phyloP scores from a whole-genome alignment of 2,329 filamentous ascomycete species.

The Alternaria incomplexa region DNA sequence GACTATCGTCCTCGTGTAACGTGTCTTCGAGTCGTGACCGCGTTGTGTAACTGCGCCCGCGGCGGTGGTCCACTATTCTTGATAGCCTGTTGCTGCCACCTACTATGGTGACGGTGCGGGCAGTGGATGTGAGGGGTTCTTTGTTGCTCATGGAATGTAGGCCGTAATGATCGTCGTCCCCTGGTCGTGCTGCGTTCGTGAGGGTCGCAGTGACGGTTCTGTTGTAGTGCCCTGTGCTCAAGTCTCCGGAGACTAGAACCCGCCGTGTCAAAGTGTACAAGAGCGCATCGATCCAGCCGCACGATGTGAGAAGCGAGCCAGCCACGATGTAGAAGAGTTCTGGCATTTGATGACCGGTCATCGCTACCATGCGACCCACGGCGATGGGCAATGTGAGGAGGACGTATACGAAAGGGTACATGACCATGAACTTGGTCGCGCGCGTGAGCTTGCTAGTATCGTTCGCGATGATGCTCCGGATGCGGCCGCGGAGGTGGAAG shows the following conservation, averaged over 20 bases:
- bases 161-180: conserved; percentile 33
- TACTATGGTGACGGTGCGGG: conserved; percentile 45
- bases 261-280: conserved; percentile 53
- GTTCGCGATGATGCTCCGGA: conserved; percentile 47
- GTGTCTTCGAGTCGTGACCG: conserved; percentile 21
- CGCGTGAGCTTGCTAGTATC: conserved; percentile 44
- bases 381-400: conserved; percentile 70
- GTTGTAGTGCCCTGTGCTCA: conserved; percentile 35
- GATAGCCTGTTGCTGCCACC: conserved; percentile 41
- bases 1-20: conserved; percentile 28
- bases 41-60: conserved; percentile 23
- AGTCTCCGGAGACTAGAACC: conserved; percentile 44
- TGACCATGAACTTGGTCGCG: conserved; percentile 63
- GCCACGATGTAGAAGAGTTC: conserved; percentile 65
- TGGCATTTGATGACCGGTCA: conserved; percentile 52
- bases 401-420: conserved; percentile 70
- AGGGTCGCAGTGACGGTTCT: conserved; percentile 25
- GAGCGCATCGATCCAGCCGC: conserved; percentile 53
- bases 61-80: conserved; percentile 34
- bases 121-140: conserved; percentile 22
- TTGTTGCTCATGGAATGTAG: conserved; percentile 38
- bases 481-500: conserved; percentile 55
- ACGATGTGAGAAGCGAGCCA: conserved; percentile 62
- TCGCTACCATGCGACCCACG: conserved; percentile 47
- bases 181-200: conserved; percentile 32